These are phyloP conservation scores for Calocybe indica DNA, from an alignment of 768 basidiomycete genomes.

Conservation along the genomic window DNA sequence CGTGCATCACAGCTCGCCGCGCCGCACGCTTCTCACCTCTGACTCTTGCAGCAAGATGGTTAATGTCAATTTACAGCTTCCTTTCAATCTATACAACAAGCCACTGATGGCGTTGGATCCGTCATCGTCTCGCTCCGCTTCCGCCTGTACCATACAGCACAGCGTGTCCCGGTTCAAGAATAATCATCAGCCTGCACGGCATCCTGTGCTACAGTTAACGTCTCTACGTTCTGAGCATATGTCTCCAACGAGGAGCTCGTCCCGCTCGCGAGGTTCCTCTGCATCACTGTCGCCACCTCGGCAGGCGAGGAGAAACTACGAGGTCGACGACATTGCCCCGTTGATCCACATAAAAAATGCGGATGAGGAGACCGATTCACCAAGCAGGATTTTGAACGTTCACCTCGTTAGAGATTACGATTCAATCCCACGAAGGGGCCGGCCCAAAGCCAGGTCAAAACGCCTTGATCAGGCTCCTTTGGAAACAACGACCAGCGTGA, in stretches of 20 bases:
- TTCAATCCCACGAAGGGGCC: constrained; percentile 9
- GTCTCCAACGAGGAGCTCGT: constrained; percentile 6
- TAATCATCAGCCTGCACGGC: constrained; percentile 5
- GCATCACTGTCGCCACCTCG: constrained; percentile 1
- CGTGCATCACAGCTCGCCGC: constrained; percentile 1
- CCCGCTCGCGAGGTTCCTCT: constrained; percentile 9
- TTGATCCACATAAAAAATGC: neutral
- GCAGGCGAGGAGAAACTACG: too few species aligned
- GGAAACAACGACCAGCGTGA: neutral
- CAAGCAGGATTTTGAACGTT: constrained; percentile 16
- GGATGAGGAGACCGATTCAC: constrained; percentile 1
- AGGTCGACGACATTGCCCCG: too few species aligned
- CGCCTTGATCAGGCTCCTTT: neutral
- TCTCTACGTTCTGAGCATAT: constrained; percentile 12
- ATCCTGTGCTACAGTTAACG: constrained; percentile 9
- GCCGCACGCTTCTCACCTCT: neutral
- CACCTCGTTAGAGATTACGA: constrained; percentile 14
- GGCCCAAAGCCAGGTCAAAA: constrained; percentile 9
- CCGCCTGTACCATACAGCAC: constrained; percentile 14
- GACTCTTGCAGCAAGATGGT: constrained; percentile 49
- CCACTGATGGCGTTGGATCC: constrained; percentile 16
- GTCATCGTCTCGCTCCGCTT: constrained; percentile 19
- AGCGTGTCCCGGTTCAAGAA: constrained; percentile 7
- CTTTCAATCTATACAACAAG: constrained; percentile 52
- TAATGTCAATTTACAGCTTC: constrained; percentile 47